These are phyloP conservation scores for Phytophthora citrophthora DNA, from an alignment of 352 stramenopile species.

Conservation along the genomic window DNA sequence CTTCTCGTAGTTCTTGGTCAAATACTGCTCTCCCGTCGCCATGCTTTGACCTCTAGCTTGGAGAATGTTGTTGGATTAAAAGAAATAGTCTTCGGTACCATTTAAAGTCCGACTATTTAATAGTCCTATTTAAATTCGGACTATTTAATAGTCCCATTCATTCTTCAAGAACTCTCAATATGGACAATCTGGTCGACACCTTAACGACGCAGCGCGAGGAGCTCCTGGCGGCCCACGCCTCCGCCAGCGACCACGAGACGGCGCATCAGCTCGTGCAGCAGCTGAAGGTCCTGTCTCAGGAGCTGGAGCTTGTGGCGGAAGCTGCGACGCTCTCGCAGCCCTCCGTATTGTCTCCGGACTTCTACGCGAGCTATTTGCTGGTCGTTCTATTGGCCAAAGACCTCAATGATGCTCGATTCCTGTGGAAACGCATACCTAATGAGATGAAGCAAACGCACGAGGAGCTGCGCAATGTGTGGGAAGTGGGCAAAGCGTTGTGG, in stretches of 20 bases:
- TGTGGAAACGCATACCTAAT: conserved; percentile 71
- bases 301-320: conserved; percentile 63
- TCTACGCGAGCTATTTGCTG: conserved; percentile 68
- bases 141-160: not conserved
- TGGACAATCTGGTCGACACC: conserved; percentile 57
- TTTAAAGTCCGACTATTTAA: not conserved
- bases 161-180: conserved; percentile 18
- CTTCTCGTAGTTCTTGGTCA: conserved; percentile 91
- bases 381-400: conserved; percentile 58
- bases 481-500: conserved; percentile 74
- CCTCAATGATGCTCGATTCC: conserved; percentile 73
- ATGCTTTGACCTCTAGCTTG: conserved; percentile 11
- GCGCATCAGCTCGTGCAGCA: conserved; percentile 27
- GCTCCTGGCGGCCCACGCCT: conserved; percentile 37
- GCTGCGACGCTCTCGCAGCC: conserved; percentile 36
- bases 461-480: conserved; percentile 55
- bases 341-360: conserved; percentile 48
- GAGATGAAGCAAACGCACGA: conserved; percentile 53
- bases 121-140: not conserved
- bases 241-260: conserved; percentile 24
- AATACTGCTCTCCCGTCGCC: conserved; percentile 67
- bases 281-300: conserved; percentile 52
- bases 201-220: conserved; percentile 49
- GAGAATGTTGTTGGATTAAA: not conserved
- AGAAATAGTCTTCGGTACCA: not conserved